Percentiles rank a stretch among this genome's conserved stretches.
phyloP scores from a whole-genome alignment of 345 rosid species.

The Clausena lansium region DNA sequence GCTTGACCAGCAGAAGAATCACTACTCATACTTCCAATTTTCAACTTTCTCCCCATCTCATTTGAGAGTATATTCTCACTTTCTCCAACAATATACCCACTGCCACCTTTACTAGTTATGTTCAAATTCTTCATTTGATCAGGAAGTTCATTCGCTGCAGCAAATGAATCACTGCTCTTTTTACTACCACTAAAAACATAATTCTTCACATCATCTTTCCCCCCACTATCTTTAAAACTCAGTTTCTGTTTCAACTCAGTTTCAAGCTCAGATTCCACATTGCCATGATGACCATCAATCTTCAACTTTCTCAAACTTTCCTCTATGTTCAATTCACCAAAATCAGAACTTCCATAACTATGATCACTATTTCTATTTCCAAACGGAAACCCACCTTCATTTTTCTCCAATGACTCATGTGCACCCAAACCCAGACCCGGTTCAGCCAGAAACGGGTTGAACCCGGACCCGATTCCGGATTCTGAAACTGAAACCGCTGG shows the following conservation, averaged over 20 bases:
- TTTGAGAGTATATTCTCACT: conserved; percentile 40
- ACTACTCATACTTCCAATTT: conserved; percentile 30
- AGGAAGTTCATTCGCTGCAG: conserved; percentile 29
- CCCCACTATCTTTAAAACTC: conserved; percentile 30
- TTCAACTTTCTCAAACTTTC: conserved; percentile 49
- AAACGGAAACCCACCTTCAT: not conserved
- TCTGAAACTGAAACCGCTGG: conserved; percentile 35
- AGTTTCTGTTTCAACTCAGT: conserved; percentile 53
- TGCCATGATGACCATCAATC: conserved; percentile 26
- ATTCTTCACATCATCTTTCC: conserved; percentile 12
- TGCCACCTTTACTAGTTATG: conserved; percentile 26
- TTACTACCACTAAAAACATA: conserved; percentile 16
- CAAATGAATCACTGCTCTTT: conserved; percentile 24
- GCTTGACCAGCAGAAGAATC: conserved; percentile 35
- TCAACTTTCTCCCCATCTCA: conserved; percentile 61
- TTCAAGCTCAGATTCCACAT: conserved; percentile 37
- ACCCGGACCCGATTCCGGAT: conserved; percentile 36
- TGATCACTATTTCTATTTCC: conserved; percentile 13
- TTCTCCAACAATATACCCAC: conserved; percentile 31
- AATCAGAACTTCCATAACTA: conserved; percentile 15
- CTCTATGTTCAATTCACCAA: conserved; percentile 36
- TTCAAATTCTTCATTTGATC: conserved; percentile 50
- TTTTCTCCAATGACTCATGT: conserved; percentile 11
- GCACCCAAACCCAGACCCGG: conserved; percentile 13
- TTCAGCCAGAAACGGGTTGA: conserved; percentile 50